Percentiles rank a stretch among this genome's conserved stretches.
These are phyloP conservation scores for Aschersonia sp. DNA, from an alignment of 2,329 filamentous ascomycete species.

Conservation along the genomic window DNA sequence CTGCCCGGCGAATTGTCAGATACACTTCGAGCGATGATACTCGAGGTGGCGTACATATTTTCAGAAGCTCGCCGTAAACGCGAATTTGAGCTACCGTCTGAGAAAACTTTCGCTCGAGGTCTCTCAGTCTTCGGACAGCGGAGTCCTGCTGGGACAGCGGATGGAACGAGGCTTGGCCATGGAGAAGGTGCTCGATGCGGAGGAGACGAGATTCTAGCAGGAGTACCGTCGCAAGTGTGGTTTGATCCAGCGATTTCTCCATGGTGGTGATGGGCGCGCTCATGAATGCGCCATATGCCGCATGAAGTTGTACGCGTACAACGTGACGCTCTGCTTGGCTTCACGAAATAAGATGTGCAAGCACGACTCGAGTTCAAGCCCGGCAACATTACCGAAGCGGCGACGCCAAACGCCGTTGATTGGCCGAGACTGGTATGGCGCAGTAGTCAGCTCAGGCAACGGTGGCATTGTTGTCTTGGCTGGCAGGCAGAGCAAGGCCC, in stretches of 20 bases:
- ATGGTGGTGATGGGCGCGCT: slow-evolving; percentile 7
- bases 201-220: slow-evolving; percentile 44
- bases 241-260: slow-evolving; percentile 30
- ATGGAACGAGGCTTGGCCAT: slow-evolving; percentile 26
- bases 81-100: slow-evolving; percentile 33
- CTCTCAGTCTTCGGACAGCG: slow-evolving; percentile 27
- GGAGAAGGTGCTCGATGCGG: slow-evolving; percentile 44
- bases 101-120: slow-evolving; percentile 39
- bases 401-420: not conserved
- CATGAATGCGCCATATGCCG: not conserved
- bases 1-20: slow-evolving; percentile 15
- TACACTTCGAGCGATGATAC: not conserved
- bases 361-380: no score
- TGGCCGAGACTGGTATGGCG: slow-evolving; percentile 1
- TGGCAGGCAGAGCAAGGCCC: not conserved
- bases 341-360: no score
- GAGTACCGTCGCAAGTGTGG: slow-evolving; percentile 38
- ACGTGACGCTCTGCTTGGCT: no score
- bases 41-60: slow-evolving; percentile 34
- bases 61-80: slow-evolving; percentile 44
- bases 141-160: slow-evolving; percentile 21
- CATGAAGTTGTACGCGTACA: not conserved
- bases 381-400: no score
- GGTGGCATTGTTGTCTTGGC: not conserved
- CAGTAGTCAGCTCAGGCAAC: not conserved